Percentiles rank a stretch among this genome's conserved stretches.
Conservation (phyloP, 1,284 basidiomycete species). For the Pyrrhoderma lamaoense region DNA sequence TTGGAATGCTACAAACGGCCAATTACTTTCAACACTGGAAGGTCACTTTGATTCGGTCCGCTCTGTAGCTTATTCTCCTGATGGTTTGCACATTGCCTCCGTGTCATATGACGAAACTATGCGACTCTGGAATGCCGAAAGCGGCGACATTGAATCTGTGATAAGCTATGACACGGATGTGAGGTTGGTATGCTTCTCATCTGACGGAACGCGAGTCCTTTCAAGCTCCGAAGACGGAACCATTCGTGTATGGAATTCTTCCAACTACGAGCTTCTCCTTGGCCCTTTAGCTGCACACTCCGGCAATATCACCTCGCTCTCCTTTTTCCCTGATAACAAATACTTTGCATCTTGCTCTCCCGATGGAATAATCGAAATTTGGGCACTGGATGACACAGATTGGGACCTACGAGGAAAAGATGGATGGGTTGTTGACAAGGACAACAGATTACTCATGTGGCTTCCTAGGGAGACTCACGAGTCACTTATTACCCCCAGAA, state of each 20-base stretch:
- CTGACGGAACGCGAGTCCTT: constrained; percentile 4
- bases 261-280: not conserved
- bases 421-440: no score
- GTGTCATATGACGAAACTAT: not conserved
- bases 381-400: no score
- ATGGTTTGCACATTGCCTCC: not conserved
- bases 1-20: constrained; percentile 6
- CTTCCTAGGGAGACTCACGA: no score
- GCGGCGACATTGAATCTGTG: not conserved
- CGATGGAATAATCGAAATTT: constrained; percentile 64
- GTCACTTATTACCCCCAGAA: no score
- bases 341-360: constrained; percentile 73
- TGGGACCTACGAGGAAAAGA: no score
- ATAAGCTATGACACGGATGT: not conserved
- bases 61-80: constrained; percentile 4
- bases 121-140: not conserved
- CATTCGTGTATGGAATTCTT: constrained; percentile 5
- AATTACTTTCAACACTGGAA: not conserved
- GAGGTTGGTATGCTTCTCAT: constrained; percentile 9
- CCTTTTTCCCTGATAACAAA: constrained; percentile 89
- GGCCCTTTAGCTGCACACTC: no score
- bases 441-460: no score
- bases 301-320: constrained; percentile 73
- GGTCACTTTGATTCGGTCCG: not conserved
- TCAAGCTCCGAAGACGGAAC: not conserved